Evolutionary conservation across 306 rosid genomes (phyloP).

Genomic region (Acmispon strigosus): DNA sequence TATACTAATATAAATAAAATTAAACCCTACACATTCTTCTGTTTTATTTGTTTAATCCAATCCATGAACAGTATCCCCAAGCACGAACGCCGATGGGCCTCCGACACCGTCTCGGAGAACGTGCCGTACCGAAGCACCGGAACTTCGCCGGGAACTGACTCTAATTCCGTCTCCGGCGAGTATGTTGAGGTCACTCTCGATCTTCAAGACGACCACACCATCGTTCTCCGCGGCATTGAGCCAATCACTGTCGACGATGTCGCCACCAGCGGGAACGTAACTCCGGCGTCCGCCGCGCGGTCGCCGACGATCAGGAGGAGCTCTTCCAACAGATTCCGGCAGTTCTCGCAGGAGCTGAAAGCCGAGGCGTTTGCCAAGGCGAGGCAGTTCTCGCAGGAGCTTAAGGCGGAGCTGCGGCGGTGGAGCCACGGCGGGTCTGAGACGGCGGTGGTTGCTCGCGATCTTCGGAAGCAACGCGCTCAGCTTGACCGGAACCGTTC

Average conservation of each 20-base stretch:
- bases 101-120: slow-evolving; percentile 51
- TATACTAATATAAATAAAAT: background rate
- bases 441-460: slow-evolving; percentile 62
- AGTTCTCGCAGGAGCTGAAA: slow-evolving; percentile 81
- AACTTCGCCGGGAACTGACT: slow-evolving; percentile 56
- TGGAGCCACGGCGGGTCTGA: slow-evolving; percentile 68
- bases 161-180: slow-evolving; percentile 46
- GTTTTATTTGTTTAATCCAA: too few species aligned
- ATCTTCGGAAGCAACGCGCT: slow-evolving; percentile 71
- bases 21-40: background rate
- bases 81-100: slow-evolving; percentile 75
- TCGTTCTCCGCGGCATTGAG: slow-evolving; percentile 80
- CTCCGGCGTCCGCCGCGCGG: slow-evolving; percentile 43
- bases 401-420: slow-evolving; percentile 60
- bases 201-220: slow-evolving; percentile 73
- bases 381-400: slow-evolving; percentile 76
- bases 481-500: slow-evolving; percentile 78
- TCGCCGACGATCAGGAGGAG: slow-evolving; percentile 51
- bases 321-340: slow-evolving; percentile 54
- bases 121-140: slow-evolving; percentile 18
- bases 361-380: slow-evolving; percentile 91
- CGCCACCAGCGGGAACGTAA: slow-evolving; percentile 16
- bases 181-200: slow-evolving; percentile 87
- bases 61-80: slow-evolving; percentile 35
- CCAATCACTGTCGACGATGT: slow-evolving; percentile 56